Conservation (phyloP, 2,329 filamentous ascomycete genomes). For the Colletotrichum falcatum region DNA sequence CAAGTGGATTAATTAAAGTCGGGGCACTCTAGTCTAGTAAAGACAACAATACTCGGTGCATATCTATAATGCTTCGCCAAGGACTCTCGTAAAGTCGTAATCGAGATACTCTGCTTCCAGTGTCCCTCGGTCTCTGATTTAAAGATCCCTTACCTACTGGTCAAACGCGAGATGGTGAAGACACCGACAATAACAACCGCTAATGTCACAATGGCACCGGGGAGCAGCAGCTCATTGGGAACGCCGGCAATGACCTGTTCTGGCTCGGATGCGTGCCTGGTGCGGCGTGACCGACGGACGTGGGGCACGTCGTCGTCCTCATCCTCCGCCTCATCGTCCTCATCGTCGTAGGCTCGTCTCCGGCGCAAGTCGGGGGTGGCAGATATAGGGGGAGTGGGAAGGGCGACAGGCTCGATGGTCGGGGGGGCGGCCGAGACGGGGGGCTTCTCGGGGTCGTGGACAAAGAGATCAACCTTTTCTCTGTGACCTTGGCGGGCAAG, state of each 20-base stretch:
- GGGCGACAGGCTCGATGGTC: slow-evolving; percentile 52
- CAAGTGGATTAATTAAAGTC: slow-evolving; percentile 41
- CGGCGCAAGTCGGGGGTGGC: slow-evolving; percentile 61
- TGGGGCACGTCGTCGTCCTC: slow-evolving; percentile 65
- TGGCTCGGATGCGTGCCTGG: slow-evolving; percentile 59
- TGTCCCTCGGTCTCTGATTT: slow-evolving; percentile 5
- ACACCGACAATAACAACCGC: slow-evolving; percentile 94
- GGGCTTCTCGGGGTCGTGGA: slow-evolving; percentile 93
- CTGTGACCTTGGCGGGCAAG: slow-evolving; percentile 81
- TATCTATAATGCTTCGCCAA: slow-evolving; percentile 48
- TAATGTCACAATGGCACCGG: slow-evolving; percentile 94
- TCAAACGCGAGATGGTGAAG: slow-evolving; percentile 84
- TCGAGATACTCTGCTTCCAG: slow-evolving; percentile 38
- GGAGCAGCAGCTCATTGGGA: slow-evolving; percentile 92
- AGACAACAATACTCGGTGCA: slow-evolving; percentile 44
- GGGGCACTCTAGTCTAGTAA: slow-evolving; percentile 41
- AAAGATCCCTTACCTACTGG: slow-evolving; percentile 59
- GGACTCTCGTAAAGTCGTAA: slow-evolving; percentile 54
- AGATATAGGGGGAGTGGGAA: slow-evolving; percentile 62
- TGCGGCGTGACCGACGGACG: slow-evolving; percentile 58
- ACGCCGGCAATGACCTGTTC: slow-evolving; percentile 91
- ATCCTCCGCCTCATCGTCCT: slow-evolving; percentile 68
- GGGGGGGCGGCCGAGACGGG: slow-evolving; percentile 75
- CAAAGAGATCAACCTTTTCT: slow-evolving; percentile 97
- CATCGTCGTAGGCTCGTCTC: slow-evolving; percentile 60